Percentiles rank a stretch among this genome's conserved stretches.
phyloP scores from a whole-genome alignment of 2,329 filamentous ascomycete genomes.

The Colletotrichum scovillei region DNA sequence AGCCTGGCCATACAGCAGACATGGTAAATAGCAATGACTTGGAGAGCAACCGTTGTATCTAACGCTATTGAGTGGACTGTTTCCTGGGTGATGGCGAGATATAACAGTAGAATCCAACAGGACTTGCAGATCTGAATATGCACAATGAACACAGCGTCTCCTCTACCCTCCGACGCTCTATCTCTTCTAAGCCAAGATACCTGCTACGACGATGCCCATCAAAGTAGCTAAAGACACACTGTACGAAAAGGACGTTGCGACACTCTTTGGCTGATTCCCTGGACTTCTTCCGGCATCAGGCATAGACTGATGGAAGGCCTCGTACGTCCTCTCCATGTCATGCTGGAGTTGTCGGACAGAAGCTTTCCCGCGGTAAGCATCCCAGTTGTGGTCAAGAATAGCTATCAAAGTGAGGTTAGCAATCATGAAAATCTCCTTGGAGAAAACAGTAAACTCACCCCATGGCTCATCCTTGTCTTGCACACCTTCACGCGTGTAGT shows the following conservation, averaged over 20 bases:
- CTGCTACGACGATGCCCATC: neutral
- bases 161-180: neutral
- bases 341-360: slow-evolving; percentile 10
- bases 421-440: neutral
- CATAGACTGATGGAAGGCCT: slow-evolving; percentile 11
- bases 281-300: neutral
- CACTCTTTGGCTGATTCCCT: slow-evolving; percentile 2
- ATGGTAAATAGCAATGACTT: too few species aligned
- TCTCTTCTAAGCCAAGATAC: neutral
- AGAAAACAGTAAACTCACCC: slow-evolving; percentile 42
- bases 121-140: neutral
- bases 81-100: too few species aligned
- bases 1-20: too few species aligned
- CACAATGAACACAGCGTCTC: neutral
- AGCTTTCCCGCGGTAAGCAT: slow-evolving; percentile 5
- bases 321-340: slow-evolving; percentile 22
- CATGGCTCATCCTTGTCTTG: slow-evolving; percentile 61
- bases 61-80: too few species aligned
- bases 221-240: neutral
- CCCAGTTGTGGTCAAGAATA: slow-evolving; percentile 19
- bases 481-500: slow-evolving; percentile 57
- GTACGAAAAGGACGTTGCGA: neutral
- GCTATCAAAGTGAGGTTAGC: neutral
- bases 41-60: too few species aligned
- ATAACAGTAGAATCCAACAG: too few species aligned